phyloP scores from a whole-genome alignment of 495 filamentous ascomycete genomes.

The Xylaria telfairii region DNA sequence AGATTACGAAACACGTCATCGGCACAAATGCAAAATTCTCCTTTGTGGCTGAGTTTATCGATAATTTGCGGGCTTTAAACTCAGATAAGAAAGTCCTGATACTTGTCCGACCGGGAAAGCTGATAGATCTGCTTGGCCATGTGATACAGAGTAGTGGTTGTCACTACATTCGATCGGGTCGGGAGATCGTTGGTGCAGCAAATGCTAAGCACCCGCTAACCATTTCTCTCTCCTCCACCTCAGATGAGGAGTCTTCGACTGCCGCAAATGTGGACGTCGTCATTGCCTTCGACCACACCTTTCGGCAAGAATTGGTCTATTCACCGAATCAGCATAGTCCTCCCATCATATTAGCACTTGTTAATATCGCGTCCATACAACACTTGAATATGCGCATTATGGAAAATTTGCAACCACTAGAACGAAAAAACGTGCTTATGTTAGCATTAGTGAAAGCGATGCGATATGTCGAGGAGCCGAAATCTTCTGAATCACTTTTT shows the following conservation, averaged over 20 bases:
- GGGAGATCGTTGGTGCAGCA: conserved; percentile 26
- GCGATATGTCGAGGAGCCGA: conserved; percentile 39
- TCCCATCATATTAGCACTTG: conserved; percentile 42
- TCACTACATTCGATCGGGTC: conserved; percentile 35
- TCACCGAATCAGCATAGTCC: conserved; percentile 21
- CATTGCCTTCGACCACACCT: conserved; percentile 49
- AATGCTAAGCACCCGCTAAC: conserved; percentile 29
- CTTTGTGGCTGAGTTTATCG: conserved; percentile 52
- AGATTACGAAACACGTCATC: conserved; percentile 46
- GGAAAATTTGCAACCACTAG: conserved; percentile 38
- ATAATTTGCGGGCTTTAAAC: conserved; percentile 32
- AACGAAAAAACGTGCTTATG: conserved; percentile 50
- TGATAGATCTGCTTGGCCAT: conserved; percentile 48
- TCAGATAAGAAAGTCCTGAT: conserved; percentile 47
- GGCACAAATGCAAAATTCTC: conserved; percentile 53
- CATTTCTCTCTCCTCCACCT: conserved; percentile 35
- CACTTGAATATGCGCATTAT: conserved; percentile 49
- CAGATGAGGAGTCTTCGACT: conserved; percentile 26
- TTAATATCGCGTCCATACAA: conserved; percentile 50
- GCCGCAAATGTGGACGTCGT: conserved; percentile 42
- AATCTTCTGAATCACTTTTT: conserved; percentile 33
- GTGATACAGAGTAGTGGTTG: conserved; percentile 39
- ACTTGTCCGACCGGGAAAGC: conserved; percentile 43
- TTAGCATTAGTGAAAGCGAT: conserved; percentile 39
- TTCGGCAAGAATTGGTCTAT: conserved; percentile 34